Base-by-base conservation (phyloP, 2,329 filamentous ascomycete genomes). In the Orbilia quercus region DNA sequence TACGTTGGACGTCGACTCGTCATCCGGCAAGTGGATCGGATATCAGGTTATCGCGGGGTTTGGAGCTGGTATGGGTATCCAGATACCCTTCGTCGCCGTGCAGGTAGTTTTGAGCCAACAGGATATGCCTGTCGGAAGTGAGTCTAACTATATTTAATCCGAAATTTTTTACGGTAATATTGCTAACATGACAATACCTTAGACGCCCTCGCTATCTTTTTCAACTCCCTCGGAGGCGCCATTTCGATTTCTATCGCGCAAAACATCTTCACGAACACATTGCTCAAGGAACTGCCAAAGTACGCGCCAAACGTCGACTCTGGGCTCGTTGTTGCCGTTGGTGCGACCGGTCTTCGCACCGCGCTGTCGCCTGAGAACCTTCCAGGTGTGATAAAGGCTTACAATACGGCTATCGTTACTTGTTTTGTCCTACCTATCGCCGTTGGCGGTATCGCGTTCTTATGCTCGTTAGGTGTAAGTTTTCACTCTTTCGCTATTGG, bases 191-290 rank as follows among this genome's bases (percentile, higher is more conserved):
- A 74, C 45, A 76, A 76, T 31, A 3, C 42, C n/a, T 22, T 48
- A 73, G 69, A 73, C 53, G 79, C 80, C 2, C 79, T 82, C 25
- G 77, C 82, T 25, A 81, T 84, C 74, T 89, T 91, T 80, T 87
- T 87, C 81, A 87, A 90, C 77, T 83, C 84, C 1, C 82, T 91
- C 2, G 88, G 88, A 42, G 88, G 88, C 2, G 87, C 89, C 1
- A 80, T 91, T 22, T 86, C 87, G 75, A 85, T 91, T 51, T 85
- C 86, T 4, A 85, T 90, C 7, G 85, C 86, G 0, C 87, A 91
- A 79, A 86, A 88, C 18, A 83, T 90, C 48, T 90, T 91, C 81
- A 85, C 87, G 75, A 90, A 90, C 77, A 86, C 84, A 0, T 81
- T 91, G 16, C 81, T 87, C 48, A 79, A 82, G 2, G 82, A 85